A percentile compares a stretch with the other conserved stretches of the same genome.
Evolutionary conservation across 805 yeast species (phyloP).

Genomic region (Starmerella geochares): DNA sequence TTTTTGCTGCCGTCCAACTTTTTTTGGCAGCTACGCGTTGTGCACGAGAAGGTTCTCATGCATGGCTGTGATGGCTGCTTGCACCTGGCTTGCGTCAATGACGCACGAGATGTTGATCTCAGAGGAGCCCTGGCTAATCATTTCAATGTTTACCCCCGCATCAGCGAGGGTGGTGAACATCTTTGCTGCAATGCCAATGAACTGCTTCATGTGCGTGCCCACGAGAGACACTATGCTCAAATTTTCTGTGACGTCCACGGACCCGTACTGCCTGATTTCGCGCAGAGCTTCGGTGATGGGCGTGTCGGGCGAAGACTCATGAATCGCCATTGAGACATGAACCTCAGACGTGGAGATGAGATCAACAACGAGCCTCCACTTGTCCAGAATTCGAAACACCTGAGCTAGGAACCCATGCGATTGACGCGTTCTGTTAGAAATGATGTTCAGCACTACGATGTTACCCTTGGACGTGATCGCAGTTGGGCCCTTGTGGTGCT

Average conservation of each 20-base stretch:
- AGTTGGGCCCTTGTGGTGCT: slow-evolving; percentile 44
- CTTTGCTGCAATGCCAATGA: slow-evolving; percentile 92
- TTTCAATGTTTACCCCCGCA: slow-evolving; percentile 85
- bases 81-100: slow-evolving; percentile 68
- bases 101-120: slow-evolving; percentile 96
- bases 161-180: slow-evolving; percentile 93
- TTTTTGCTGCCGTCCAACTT: background rate
- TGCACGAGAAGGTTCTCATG: slow-evolving; percentile 55
- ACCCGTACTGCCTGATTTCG: slow-evolving; percentile 71
- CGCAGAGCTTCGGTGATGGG: slow-evolving; percentile 61
- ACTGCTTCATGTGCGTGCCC: slow-evolving; percentile 94
- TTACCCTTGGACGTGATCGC: slow-evolving; percentile 93
- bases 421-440: slow-evolving; percentile 82
- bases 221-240: slow-evolving; percentile 90
- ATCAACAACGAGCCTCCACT: slow-evolving; percentile 78
- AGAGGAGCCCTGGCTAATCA: slow-evolving; percentile 97
- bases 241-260: slow-evolving; percentile 76
- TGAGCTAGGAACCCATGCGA: slow-evolving; percentile 93
- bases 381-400: slow-evolving; percentile 78
- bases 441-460: slow-evolving; percentile 84
- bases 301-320: slow-evolving; percentile 49
- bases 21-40: background rate
- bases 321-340: slow-evolving; percentile 96
- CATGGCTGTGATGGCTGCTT: slow-evolving; percentile 75
- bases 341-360: slow-evolving; percentile 95